Evolutionary conservation across 2,329 filamentous ascomycete species (phyloP).

Genomic region (Canariomyces notabilis): DNA sequence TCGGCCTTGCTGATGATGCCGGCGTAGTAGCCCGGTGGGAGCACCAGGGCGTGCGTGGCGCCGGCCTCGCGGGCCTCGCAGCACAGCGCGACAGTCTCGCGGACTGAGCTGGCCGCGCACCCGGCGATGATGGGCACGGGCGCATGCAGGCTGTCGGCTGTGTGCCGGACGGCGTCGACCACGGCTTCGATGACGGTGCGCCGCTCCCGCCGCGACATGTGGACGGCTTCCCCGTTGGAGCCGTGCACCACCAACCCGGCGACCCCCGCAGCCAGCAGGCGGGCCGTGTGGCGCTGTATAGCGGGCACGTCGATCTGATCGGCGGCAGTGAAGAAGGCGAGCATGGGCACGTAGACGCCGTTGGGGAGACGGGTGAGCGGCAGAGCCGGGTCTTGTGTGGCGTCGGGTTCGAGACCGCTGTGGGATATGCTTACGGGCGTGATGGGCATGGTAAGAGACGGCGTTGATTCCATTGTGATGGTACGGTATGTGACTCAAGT

Average conservation of each 20-base stretch:
- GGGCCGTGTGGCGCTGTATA: slow-evolving; percentile 47
- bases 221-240: slow-evolving; percentile 63
- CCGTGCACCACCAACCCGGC: slow-evolving; percentile 59
- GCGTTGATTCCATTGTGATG: too few relatives aligned
- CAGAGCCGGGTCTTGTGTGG: too few relatives aligned
- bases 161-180: slow-evolving; percentile 29
- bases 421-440: slow-evolving; percentile 6
- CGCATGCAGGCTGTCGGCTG: slow-evolving; percentile 37
- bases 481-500: too few relatives aligned
- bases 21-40: slow-evolving; percentile 65
- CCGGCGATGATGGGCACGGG: slow-evolving; percentile 62
- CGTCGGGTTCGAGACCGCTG: neutral
- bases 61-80: slow-evolving; percentile 57
- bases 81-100: slow-evolving; percentile 61
- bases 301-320: slow-evolving; percentile 48
- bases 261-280: slow-evolving; percentile 55
- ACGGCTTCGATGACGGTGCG: slow-evolving; percentile 47
- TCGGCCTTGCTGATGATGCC: slow-evolving; percentile 50
- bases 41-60: slow-evolving; percentile 61
- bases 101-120: slow-evolving; percentile 59
- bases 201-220: slow-evolving; percentile 56
- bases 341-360: slow-evolving; percentile 52
- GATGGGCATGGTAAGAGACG: neutral
- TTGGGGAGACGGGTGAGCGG: slow-evolving; percentile 14
- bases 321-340: slow-evolving; percentile 50